These are phyloP conservation scores for Leccinum griseonigrum DNA, from an alignment of 1,284 basidiomycete genomes.

Conservation along the genomic window DNA sequence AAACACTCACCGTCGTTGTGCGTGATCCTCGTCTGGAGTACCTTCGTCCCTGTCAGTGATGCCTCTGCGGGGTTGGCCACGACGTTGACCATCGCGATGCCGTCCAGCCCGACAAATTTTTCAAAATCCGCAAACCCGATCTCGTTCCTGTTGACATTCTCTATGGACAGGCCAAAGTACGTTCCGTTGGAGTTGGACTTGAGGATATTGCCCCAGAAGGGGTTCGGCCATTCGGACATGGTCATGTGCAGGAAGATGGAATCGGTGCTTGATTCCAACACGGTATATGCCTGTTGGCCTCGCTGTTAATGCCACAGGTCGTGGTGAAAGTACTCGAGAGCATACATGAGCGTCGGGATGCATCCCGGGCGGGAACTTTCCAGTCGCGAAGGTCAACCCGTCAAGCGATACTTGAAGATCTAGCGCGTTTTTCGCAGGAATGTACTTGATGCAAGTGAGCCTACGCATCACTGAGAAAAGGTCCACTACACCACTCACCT, in stretches of 20 bases:
- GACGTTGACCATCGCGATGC: slow-evolving; percentile 91
- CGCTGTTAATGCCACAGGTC: not conserved
- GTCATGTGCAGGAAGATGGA: slow-evolving; percentile 96
- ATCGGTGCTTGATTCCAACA: slow-evolving; percentile 92
- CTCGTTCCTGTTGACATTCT: slow-evolving; percentile 88
- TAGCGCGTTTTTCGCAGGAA: slow-evolving; percentile 57
- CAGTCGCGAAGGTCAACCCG: slow-evolving; percentile 79
- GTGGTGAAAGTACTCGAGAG: slow-evolving; percentile 12
- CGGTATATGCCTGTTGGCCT: slow-evolving; percentile 74
- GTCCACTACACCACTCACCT: slow-evolving; percentile 50
- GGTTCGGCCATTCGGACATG: slow-evolving; percentile 71
- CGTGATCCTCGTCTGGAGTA: slow-evolving; percentile 85
- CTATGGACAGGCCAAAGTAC: slow-evolving; percentile 85
- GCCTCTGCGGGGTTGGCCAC: slow-evolving; percentile 84
- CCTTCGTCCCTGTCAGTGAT: slow-evolving; percentile 70
- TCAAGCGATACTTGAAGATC: slow-evolving; percentile 92
- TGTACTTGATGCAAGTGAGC: slow-evolving; percentile 45
- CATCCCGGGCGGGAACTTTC: slow-evolving; percentile 89
- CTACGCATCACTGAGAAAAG: not conserved
- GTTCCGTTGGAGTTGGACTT: slow-evolving; percentile 99
- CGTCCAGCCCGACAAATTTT: slow-evolving; percentile 95
- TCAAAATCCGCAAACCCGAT: slow-evolving; percentile 96
- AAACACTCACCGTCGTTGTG: slow-evolving; percentile 84
- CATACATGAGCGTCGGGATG: slow-evolving; percentile 82
- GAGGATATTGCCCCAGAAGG: slow-evolving; percentile 90